Conservation (phyloP, 176 grass and related monocot genomes). For the Carex cristatella region DNA sequence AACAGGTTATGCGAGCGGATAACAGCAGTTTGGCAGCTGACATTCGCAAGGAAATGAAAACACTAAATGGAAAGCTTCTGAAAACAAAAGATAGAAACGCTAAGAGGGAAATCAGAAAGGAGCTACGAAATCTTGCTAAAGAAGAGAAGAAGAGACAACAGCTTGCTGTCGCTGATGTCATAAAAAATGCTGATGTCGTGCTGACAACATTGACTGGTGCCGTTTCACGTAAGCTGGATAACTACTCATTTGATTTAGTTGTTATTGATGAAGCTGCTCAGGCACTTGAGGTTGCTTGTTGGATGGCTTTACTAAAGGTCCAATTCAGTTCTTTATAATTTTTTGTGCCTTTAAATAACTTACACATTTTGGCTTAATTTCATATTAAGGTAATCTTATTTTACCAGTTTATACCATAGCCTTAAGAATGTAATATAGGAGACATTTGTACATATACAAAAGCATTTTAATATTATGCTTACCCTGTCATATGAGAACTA, state of each 20-base stretch:
- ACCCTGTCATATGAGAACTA: background rate
- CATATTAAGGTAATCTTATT: background rate
- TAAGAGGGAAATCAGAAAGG: conserved; percentile 93
- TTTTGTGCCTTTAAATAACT: background rate
- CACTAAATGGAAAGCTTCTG: conserved; percentile 75
- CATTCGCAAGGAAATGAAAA: conserved; percentile 99
- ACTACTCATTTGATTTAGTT: conserved; percentile 79
- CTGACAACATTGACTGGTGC: conserved; percentile 91
- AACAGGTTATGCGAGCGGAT: conserved; percentile 85
- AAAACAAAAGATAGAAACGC: conserved; percentile 86
- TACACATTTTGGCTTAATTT: background rate
- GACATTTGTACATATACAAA: background rate
- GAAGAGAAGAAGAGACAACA: conserved; percentile 91
- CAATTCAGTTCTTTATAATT: conserved; percentile 27
- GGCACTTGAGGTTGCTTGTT: conserved; percentile 93
- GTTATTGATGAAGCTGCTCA: conserved; percentile 99
- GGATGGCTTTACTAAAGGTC: conserved; percentile 92
- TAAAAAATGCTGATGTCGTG: conserved; percentile 89
- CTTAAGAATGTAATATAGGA: background rate
- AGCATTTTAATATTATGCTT: background rate
- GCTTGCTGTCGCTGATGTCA: conserved; percentile 80
- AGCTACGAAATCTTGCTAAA: conserved; percentile 78
- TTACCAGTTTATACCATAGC: background rate
- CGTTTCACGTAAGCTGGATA: conserved; percentile 70
- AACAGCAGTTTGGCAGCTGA: conserved; percentile 93